Evolutionary conservation across 2,329 filamentous ascomycete genomes (phyloP), one percentile per base, ranked within the genome.

Genomic region (Alternaria brassicicola): DNA sequence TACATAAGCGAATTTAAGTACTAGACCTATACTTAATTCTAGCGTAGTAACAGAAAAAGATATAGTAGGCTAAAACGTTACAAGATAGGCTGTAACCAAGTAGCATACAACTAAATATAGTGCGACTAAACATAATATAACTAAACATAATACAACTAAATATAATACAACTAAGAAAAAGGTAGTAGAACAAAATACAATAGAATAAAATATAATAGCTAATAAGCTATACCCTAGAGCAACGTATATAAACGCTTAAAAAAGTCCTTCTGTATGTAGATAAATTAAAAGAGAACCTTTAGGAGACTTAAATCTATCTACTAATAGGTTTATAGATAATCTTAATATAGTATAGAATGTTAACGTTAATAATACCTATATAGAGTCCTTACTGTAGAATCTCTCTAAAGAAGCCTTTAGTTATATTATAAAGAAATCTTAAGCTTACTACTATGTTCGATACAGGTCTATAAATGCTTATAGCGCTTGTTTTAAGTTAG

Each of bases 401-500:
- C 43, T 49, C 4, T 0, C 21, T 5, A 56, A 52, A 45, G n/a
- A 33, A 28, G 58, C 42, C 9, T 50, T 61, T 21, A 26, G 54
- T 30, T 23, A 64, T 17, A 55, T 57, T 25, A 42, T n/a, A 4
- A 62, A 5, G 23, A 39, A 28, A n/a, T 59, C 50, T 26, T 28
- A 19, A 25, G 25, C 26, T 50, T 12, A 28, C 43, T 61, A 46
- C 52, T 63, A 23, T 31, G 15, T 64, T 38, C 31, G 38, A 45
- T 55, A 45, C 10, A 25, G 46, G 2, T 55, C 31, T 26, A 4
- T 23, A 6, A 36, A 59, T 28, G 50, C 38, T 57, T 21, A n/a
- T 15, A 64, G 62, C 45, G 52, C 55, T 52, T 25, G 38, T 52
- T 62, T 64, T 13, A 30, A 62, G 30, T 62, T 26, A n/a, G 46